Conservation (phyloP, 352 stramenopile species). For the Phytopythium mirpurense region DNA sequence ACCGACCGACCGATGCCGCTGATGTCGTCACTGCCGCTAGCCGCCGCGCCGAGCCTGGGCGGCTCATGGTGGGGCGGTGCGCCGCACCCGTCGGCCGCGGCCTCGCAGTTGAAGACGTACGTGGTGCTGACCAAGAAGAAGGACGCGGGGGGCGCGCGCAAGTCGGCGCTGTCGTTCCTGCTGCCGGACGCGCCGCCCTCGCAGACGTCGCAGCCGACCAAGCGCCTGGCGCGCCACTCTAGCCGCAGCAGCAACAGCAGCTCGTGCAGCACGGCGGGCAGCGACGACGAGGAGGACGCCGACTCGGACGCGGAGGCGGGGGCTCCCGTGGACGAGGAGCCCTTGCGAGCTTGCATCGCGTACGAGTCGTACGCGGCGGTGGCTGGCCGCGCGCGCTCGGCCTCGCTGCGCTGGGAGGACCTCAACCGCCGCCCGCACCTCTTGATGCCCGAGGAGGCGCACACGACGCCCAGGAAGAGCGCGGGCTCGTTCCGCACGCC, state of each 20-base stretch:
- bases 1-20: slow-evolving; percentile 15
- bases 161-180: not conserved
- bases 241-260: slow-evolving; percentile 24
- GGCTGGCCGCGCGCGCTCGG: slow-evolving; percentile 33
- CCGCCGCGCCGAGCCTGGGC: slow-evolving; percentile 18
- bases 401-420: slow-evolving; percentile 65
- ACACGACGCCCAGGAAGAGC: not conserved
- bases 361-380: slow-evolving; percentile 80
- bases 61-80: slow-evolving; percentile 6
- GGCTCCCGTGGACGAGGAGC: not conserved
- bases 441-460: too few species aligned
- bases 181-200: not conserved
- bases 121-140: slow-evolving; percentile 31
- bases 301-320: not conserved
- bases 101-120: slow-evolving; percentile 25
- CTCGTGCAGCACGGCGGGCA: slow-evolving; percentile 31
- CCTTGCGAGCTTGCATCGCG: slow-evolving; percentile 24
- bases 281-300: slow-evolving; percentile 21
- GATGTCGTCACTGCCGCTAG: slow-evolving; percentile 22
- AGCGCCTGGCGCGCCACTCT: slow-evolving; percentile 21
- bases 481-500: slow-evolving; percentile 8
- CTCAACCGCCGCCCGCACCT: slow-evolving; percentile 29
- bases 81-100: slow-evolving; percentile 2
- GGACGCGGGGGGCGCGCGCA: not conserved
- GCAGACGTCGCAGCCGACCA: slow-evolving; percentile 5